Evolutionary conservation across 768 basidiomycete genomes (phyloP), one percentile per base, ranked within the genome.

Genomic region (Amanita muscaria): DNA sequence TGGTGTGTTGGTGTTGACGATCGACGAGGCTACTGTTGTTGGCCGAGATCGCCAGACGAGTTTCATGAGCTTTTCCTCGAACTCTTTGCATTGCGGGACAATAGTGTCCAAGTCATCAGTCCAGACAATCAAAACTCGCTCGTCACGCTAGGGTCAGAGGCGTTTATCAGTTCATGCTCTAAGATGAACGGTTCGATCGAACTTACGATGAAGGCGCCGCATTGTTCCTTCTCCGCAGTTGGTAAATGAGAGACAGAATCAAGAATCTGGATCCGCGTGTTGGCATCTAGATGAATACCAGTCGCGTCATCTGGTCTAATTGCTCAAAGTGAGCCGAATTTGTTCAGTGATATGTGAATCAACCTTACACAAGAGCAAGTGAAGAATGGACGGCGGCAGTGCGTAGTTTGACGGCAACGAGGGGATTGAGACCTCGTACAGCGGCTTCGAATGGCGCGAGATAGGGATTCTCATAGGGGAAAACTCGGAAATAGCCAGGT

Each of bases 141-240:
- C 88, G 59, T 89, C 82, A 21, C 89, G 80, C 87, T 88, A 23
- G 23, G 41, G 54, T 16, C 36, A 38, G 23, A 46, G 49, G 47
- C 49, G 52, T 42, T 48, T 30, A 29, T 39, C 21, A 33, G 12
- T 35, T 16, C 6, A 24, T n/a, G 25, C 44, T 11, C 8, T 18
- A 34, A 19, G 14, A 19, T 15, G 16, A 9, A n/a, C n/a, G n/a
- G 10, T 15, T 18, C 16, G 29, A 25, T 41, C 45, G 38, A 36
- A 70, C 75, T 56, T 59, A 83, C 86, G 42, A 90, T 73, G 59
- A 93, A 93, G 10, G 90, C 90, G 15, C 81, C 90, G 40, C 84
- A 89, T 55, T 92, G 89, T 57, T 92, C 89, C 66, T 91, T 92
- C 58, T 92, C 86, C 5, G 88, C 88, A 31, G 74, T 72, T 5